Conservation (phyloP, 1,284 basidiomycete species). For the Coniferiporia sulphurascens region DNA sequence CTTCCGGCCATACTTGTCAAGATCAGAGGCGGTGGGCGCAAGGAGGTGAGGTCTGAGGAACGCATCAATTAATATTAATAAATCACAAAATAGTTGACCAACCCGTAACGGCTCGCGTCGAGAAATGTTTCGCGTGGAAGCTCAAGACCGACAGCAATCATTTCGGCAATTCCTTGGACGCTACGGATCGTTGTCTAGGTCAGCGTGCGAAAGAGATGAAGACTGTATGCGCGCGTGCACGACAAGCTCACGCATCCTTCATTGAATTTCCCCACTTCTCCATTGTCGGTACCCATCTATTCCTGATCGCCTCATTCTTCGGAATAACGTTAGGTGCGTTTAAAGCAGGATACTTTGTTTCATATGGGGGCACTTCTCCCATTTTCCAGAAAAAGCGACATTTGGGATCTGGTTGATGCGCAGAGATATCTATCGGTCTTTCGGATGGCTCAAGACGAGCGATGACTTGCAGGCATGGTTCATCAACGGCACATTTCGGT, state of each 20-base stretch:
- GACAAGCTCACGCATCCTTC: conserved; percentile 71
- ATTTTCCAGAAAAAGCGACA: conserved; percentile 92
- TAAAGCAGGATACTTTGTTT: conserved; percentile 68
- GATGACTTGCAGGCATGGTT: conserved; percentile 70
- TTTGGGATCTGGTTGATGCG: conserved; percentile 83
- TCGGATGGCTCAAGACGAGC: conserved; percentile 67
- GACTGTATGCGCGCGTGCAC: not conserved
- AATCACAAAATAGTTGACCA: conserved; percentile 24
- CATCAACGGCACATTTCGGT: conserved; percentile 78
- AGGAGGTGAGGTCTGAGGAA: conserved; percentile 72
- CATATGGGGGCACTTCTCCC: conserved; percentile 70
- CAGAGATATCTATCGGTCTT: conserved; percentile 75
- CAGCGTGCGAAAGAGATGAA: conserved; percentile 6
- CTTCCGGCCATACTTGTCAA: conserved; percentile 70
- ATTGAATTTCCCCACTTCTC: conserved; percentile 81
- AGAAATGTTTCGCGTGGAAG: conserved; percentile 62
- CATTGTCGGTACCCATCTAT: conserved; percentile 65
- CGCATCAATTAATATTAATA: conserved; percentile 4
- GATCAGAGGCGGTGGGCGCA: conserved; percentile 87
- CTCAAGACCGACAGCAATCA: conserved; percentile 79
- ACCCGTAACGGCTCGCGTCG: conserved; percentile 81
- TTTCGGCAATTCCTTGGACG: conserved; percentile 75
- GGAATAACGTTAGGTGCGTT: conserved; percentile 82
- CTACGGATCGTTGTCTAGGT: conserved; percentile 34
- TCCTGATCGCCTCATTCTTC: conserved; percentile 44